Base-by-base conservation (phyloP, 257 asterid genomes). In the Cordia subcordata region DNA sequence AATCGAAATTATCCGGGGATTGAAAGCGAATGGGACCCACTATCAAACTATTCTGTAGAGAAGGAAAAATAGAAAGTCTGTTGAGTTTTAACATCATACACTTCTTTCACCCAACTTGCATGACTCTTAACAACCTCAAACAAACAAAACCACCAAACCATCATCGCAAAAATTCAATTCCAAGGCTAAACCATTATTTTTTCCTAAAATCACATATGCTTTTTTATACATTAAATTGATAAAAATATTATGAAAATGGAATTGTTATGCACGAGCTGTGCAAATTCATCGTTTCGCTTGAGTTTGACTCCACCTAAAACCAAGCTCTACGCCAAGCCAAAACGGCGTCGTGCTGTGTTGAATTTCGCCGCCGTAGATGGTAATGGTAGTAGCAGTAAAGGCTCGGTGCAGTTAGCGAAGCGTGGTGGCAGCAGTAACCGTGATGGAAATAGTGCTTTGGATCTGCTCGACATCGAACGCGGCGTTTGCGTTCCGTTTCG, bases 401-500 rank as follows among this genome's bases (percentile, higher is more conserved):
- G 21, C 59, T 21, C 23, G 35, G 37, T 52, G 14, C 58, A n/a
- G 37, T n/a, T 38, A 19, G 35, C 38, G 57, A 57, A 57, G 64
- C 58, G 37, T 14, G 62, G 65, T 22, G 60, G 51, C 35, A 57
- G 55, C 4, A 68, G n/a, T n/a, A n/a, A n/a, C n/a, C n/a, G n/a
- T n/a, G n/a, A 38, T 50, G 10, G 74, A 22, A 79, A 57, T 70
- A 85, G 85, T 57, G 96, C 96, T 61, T 70, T 81, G 81, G 96
- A 90, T 45, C 96, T 85, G 72, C 85, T 87, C 54, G 98, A 90
- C 67, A 60, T 87, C 54, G 98, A 90, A 70, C 95, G 94, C 21
- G 98, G 96, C 18, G 94, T 90, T 50, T 87, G 96, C 72, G 57
- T 87, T 61, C 98, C 98, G 18, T 90, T 87, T 50, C 82, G 98